These are phyloP conservation scores for Elongisporangium anandrum DNA, from an alignment of 352 stramenopile genomes.

Conservation along the genomic window DNA sequence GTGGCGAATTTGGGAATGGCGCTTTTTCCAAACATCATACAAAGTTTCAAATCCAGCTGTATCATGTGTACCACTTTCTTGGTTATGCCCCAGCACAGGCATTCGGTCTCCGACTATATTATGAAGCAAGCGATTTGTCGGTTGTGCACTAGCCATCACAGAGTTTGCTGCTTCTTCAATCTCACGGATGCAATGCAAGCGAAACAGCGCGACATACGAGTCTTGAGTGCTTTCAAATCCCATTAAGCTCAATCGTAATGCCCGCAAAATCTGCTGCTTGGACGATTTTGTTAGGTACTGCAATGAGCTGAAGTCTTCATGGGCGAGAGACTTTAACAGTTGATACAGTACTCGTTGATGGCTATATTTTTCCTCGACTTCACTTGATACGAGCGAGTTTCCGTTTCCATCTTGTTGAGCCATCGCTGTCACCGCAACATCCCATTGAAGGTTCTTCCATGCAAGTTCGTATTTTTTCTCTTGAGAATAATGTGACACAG, in stretches of 20 bases:
- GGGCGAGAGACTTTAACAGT: conserved; percentile 48
- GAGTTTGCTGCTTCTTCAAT: conserved; percentile 42
- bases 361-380: conserved; percentile 15
- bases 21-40: conserved; percentile 38
- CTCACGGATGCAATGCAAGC: conserved; percentile 55
- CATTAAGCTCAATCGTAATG: conserved; percentile 50
- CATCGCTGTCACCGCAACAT: conserved; percentile 25
- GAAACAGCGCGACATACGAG: conserved; percentile 42
- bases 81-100: not conserved
- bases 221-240: conserved; percentile 70
- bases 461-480: conserved; percentile 75
- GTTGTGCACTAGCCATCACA: conserved; percentile 6
- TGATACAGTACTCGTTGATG: conserved; percentile 58
- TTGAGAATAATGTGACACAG: conserved; percentile 15
- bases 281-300: conserved; percentile 22
- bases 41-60: conserved; percentile 5
- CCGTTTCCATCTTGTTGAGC: conserved; percentile 1
- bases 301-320: conserved; percentile 44
- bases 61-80: not conserved
- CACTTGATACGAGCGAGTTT: not conserved
- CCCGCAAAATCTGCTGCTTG: conserved; percentile 49
- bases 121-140: not conserved
- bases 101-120: not conserved
- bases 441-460: conserved; percentile 81
- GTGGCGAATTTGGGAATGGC: conserved; percentile 32